Percentiles rank a stretch among this genome's conserved stretches.
phyloP scores from a whole-genome alignment of 768 basidiomycete genomes.

The Boletus edulis region DNA sequence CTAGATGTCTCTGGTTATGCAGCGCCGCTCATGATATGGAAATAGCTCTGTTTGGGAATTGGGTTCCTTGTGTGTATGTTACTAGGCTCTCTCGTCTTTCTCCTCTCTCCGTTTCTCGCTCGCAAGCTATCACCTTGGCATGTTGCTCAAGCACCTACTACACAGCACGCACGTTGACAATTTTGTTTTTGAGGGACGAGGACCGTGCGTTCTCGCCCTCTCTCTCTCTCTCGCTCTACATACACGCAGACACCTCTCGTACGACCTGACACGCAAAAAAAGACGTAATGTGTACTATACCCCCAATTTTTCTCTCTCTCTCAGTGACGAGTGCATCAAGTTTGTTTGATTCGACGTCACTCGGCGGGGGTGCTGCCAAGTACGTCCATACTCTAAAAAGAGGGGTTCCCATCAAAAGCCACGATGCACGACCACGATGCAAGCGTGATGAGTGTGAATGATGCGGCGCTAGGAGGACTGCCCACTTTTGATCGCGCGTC shows the following conservation, averaged over 20 bases:
- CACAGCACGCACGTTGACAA: too few relatives aligned
- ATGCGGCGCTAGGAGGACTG: too few relatives aligned
- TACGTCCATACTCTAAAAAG: too few relatives aligned
- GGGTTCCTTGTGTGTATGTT: slow-evolving; percentile 1
- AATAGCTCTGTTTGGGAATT: slow-evolving; percentile 10
- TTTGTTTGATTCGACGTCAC: too few relatives aligned
- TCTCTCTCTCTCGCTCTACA: neutral
- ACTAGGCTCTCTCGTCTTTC: slow-evolving; percentile 2
- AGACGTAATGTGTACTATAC: slow-evolving; percentile 8
- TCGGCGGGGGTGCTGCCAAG: too few relatives aligned
- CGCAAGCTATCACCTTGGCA: neutral
- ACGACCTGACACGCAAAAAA: neutral
- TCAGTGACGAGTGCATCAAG: neutral
- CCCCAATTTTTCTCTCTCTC: neutral
- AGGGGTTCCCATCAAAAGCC: too few relatives aligned
- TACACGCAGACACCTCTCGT: neutral
- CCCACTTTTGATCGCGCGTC: too few relatives aligned
- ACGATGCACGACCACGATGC: too few relatives aligned
- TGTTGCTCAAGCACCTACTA: too few relatives aligned
- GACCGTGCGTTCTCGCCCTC: neutral
- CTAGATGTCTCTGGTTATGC: slow-evolving; percentile 6
- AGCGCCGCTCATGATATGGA: slow-evolving; percentile 12
- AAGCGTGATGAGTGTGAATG: too few relatives aligned
- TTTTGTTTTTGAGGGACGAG: neutral
- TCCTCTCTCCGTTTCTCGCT: neutral